Conservation (phyloP, 495 filamentous ascomycete genomes). For the Neohortaea acidophila region DNA sequence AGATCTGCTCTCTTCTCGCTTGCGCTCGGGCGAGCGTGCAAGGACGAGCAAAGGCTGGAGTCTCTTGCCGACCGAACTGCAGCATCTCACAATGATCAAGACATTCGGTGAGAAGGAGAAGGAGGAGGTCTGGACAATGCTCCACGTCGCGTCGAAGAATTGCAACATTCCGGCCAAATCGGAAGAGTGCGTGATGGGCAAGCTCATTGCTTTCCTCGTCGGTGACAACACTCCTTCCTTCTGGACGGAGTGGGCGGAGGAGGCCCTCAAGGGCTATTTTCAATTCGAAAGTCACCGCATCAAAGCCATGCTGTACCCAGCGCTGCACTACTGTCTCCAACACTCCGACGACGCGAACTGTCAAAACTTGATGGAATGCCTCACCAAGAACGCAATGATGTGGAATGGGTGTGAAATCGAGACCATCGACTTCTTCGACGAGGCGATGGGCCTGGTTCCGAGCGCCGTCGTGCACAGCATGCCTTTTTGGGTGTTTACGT, state of each 20-base stretch:
- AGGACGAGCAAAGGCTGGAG: background rate
- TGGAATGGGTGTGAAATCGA: background rate
- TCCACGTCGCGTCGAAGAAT: background rate
- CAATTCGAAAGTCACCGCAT: background rate
- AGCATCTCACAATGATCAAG: background rate
- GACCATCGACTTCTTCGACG: background rate
- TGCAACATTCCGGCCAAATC: background rate
- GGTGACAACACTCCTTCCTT: background rate
- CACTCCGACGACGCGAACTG: background rate
- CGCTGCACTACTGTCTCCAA: background rate
- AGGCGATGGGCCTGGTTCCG: background rate
- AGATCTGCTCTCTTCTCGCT: background rate
- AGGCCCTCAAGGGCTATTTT: background rate
- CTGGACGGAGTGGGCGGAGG: background rate
- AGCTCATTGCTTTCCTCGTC: constrained; percentile 3
- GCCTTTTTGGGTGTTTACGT: background rate
- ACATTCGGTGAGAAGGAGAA: too few relatives aligned
- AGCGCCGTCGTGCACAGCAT: background rate
- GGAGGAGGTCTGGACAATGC: background rate
- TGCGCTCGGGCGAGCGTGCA: background rate
- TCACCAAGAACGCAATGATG: background rate
- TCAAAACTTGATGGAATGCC: background rate
- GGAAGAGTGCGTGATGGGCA: constrained; percentile 1
- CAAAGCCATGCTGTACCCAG: background rate
- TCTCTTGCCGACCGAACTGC: background rate